Base-by-base conservation (phyloP, 129 eudicot genomes). In the Heracleum sosnowskyi region DNA sequence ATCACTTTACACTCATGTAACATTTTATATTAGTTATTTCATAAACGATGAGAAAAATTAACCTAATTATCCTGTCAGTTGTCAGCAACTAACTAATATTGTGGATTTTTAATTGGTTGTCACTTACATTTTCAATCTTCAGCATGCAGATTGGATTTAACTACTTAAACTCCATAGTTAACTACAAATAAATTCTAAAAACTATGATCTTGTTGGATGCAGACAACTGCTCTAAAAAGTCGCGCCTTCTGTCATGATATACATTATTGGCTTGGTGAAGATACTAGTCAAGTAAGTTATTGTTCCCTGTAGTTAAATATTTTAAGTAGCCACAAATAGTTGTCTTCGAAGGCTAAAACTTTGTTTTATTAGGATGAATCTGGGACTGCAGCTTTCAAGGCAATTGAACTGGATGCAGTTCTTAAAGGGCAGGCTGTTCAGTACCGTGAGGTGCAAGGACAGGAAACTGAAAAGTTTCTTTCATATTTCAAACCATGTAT, bases 261-360 rank as follows among this genome's bases (percentile, higher is more conserved):
- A 60, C 99, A 96, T 82, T 96, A 89, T 86, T 96, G 99, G 99
- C 89, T 96, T 34, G 99, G 99, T 69, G 89, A 89, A 90, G 97
- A 92, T 82, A 96, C 99, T 60, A 88, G 95, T 69, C 99, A 96
- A 91, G 99, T 96, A 77, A 66, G 90, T 83, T 60, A 36, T 80
- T 72, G 39, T 62, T 79, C 76, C 76, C 39, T 33, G 35, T 20
- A 31, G 34, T 42, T 36, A 36, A 16, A 45, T n/a, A 49, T 74
- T 42, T 44, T 9, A 28, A 28, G 51, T 72, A 74, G 26, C 36
- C 6, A 17, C 33, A 26, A 4, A 47, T 79, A 17, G 45, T 15
- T 63, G 44, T 39, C 31, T 33, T 34, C 10, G n/a, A 63, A 60
- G 26, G 37, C 73, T 41, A 55, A 33, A 44, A 34, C 69, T 24